Evolutionary conservation across 768 basidiomycete species (phyloP).

Genomic region (Chalciporus sphaerocephalus): DNA sequence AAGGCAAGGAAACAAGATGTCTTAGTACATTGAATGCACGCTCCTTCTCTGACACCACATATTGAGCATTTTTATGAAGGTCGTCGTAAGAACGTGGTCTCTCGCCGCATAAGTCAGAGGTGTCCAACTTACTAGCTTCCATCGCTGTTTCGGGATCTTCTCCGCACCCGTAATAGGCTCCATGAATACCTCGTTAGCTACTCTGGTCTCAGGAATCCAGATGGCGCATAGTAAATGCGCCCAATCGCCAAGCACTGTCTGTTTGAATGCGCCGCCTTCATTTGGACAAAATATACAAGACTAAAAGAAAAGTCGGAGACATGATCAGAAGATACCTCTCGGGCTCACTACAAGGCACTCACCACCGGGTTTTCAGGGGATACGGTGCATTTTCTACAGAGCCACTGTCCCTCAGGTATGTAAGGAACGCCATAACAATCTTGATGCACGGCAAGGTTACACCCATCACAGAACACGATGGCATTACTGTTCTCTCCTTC

Average conservation of each 20-base stretch:
- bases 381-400: slow-evolving; percentile 97
- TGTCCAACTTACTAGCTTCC: slow-evolving; percentile 75
- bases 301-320: slow-evolving; percentile 36
- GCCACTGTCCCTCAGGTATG: slow-evolving; percentile 99
- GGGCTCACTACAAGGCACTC: slow-evolving; percentile 27
- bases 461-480: slow-evolving; percentile 98
- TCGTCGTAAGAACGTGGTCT: slow-evolving; percentile 8
- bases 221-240: slow-evolving; percentile 95
- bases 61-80: slow-evolving; percentile 53
- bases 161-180: slow-evolving; percentile 93
- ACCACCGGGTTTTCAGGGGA: slow-evolving; percentile 96
- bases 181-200: slow-evolving; percentile 96
- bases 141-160: slow-evolving; percentile 80
- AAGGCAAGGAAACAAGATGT: slow-evolving; percentile 88
- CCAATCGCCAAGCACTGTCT: slow-evolving; percentile 90
- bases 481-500: slow-evolving; percentile 99
- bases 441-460: slow-evolving; percentile 99
- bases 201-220: slow-evolving; percentile 92
- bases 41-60: slow-evolving; percentile 62
- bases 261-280: slow-evolving; percentile 98
- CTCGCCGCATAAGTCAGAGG: background rate
- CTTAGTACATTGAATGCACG: slow-evolving; percentile 95
- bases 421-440: slow-evolving; percentile 99
- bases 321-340: background rate
- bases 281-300: slow-evolving; percentile 94